Percentiles rank a stretch among this genome's conserved stretches.
These are phyloP conservation scores for Blastosporella zonata DNA, from an alignment of 1,284 basidiomycete species.

Conservation along the genomic window DNA sequence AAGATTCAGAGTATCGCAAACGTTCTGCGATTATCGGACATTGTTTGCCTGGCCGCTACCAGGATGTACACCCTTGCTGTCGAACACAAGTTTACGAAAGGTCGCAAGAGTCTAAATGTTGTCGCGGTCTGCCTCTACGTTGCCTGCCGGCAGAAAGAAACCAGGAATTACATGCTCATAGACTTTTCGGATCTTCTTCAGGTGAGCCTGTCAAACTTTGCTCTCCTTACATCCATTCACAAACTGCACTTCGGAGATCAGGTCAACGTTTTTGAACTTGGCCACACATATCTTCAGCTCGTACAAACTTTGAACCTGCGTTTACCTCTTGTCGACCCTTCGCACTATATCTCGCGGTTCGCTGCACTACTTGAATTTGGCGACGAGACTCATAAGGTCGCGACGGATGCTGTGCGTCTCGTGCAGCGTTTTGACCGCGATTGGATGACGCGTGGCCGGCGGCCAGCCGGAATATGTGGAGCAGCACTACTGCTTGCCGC, in stretches of 20 bases:
- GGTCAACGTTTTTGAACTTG: constrained; percentile 98
- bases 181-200: constrained; percentile 94
- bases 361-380: constrained; percentile 97
- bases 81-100: constrained; percentile 92
- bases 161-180: constrained; percentile 93
- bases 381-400: constrained; percentile 88
- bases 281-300: constrained; percentile 93
- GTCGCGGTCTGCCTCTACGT: constrained; percentile 96
- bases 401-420: constrained; percentile 90
- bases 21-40: constrained; percentile 75
- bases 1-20: constrained; percentile 82
- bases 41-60: constrained; percentile 79
- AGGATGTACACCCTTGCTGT: constrained; percentile 93
- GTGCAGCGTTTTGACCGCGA: constrained; percentile 95
- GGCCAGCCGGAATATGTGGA: constrained; percentile 97
- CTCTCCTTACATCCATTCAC: no score
- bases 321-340: constrained; percentile 91
- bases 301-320: constrained; percentile 87
- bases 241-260: no score
- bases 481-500: constrained; percentile 94
- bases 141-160: constrained; percentile 90
- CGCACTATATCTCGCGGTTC: constrained; percentile 96
- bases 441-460: constrained; percentile 95
- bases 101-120: constrained; percentile 89
- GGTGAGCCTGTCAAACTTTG: constrained; percentile 40